Evolutionary conservation across 352 stramenopile genomes (phyloP), one percentile per base, ranked within the genome.

Genomic region (Phytophthora multivora): DNA sequence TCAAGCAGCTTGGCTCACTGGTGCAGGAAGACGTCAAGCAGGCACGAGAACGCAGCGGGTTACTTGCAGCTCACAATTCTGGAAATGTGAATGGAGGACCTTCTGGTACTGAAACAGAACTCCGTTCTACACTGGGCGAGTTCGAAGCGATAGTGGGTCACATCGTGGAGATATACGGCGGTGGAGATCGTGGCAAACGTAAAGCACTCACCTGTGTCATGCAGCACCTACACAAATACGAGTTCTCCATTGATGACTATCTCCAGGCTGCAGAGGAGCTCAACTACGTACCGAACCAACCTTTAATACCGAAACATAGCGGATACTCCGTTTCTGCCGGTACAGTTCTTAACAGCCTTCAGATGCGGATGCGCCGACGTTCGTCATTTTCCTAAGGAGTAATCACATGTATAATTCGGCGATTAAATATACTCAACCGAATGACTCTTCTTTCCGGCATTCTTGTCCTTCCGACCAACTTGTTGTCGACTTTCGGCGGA

Each of bases 191-290:
- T 40, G 81, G 77, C 45, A 91, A 91, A 51, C 79, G 79, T 31
- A 90, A 91, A 57, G 82, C 85, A 0, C 65, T 93, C 11, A 58
- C 71, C 4, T 89, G 82, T 40, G 79, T 93, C 16, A 86, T 94
- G 59, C 81, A 90, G 70, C 74, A 91, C 41, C 47, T 94, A 49
- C 80, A 82, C 60, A 94, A 92, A 59, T 94, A 86, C 61, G 79
- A 94, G 54, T 94, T 94, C 55, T 91, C 83, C 28, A 68, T 90
- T 23, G 79, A 90, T 52, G 83, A 91, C 46, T 90, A 88, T 30
- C 47, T 91, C 12, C 50, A 78, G 5, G 79, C 79, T 1, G 80
- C 83, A 10, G 83, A 90, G 47, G 83, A 89, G 31, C 66, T 86
- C 15, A 73, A 71, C 25, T 68, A 63, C 30, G 55, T 39, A 18